These are phyloP conservation scores for Climacium dendroides DNA, from an alignment of 225 moss, liverwort and hornwort species.

Conservation along the genomic window DNA sequence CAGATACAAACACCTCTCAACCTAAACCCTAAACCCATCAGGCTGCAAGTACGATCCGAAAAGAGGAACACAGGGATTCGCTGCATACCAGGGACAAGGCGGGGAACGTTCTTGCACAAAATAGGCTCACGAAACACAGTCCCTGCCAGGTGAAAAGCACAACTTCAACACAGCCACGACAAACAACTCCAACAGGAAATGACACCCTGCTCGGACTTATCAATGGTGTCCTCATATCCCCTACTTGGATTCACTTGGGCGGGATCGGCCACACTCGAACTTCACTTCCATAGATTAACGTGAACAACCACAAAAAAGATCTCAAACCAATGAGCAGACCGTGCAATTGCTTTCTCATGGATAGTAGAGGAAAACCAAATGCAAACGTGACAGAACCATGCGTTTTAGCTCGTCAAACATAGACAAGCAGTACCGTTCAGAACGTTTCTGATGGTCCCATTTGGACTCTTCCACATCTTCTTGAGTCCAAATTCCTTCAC, in stretches of 20 bases:
- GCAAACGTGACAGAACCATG: not conserved
- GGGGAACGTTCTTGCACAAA: constrained; percentile 85
- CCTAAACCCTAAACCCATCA: not conserved
- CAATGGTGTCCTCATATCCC: not conserved
- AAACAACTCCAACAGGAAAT: not conserved
- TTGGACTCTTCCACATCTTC: constrained; percentile 95
- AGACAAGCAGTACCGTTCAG: constrained; percentile 38
- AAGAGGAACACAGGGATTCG: not conserved
- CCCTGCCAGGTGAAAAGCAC: constrained; percentile 14
- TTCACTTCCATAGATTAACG: not conserved
- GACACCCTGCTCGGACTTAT: not conserved
- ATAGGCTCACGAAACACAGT: constrained; percentile 97
- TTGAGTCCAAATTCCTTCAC: constrained; percentile 78
- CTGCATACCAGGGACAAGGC: constrained; percentile 54
- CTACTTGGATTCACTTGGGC: not conserved
- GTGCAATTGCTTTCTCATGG: not conserved
- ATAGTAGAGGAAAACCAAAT: not conserved
- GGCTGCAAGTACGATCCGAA: not conserved
- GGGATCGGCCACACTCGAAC: not conserved
- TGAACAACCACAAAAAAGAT: not conserved
- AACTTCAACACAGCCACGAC: not conserved
- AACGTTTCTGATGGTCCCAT: constrained; percentile 90
- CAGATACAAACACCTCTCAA: not conserved
- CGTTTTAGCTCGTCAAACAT: not conserved
- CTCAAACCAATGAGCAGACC: not conserved